Evolutionary conservation across 148 eudicot genomes (phyloP).

Genomic region (Persicaria tinctoria): DNA sequence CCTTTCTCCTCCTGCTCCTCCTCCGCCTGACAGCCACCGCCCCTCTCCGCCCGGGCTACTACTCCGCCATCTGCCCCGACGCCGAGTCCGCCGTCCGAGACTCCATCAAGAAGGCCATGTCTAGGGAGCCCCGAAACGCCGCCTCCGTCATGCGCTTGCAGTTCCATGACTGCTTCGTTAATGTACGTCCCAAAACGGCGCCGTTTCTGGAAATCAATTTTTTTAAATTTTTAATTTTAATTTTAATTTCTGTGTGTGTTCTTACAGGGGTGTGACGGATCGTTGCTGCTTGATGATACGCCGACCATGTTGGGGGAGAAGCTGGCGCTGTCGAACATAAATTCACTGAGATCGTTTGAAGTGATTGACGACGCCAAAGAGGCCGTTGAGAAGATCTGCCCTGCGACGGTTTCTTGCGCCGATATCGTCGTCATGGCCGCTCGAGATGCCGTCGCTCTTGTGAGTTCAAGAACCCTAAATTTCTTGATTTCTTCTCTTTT

Average conservation of each 20-base stretch:
- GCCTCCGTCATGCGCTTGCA: conserved; percentile 96
- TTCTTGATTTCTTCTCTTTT: not conserved
- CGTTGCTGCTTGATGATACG: conserved; percentile 77
- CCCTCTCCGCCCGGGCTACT: conserved; percentile 45
- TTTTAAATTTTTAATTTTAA: not conserved
- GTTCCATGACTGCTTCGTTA: conserved; percentile 91
- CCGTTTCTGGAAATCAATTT: not conserved
- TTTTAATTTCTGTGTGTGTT: not conserved
- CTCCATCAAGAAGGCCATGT: conserved; percentile 51
- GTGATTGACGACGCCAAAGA: conserved; percentile 67
- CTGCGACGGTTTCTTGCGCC: conserved; percentile 77
- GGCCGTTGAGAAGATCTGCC: conserved; percentile 61
- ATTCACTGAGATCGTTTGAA: conserved; percentile 71
- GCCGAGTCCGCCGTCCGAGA: conserved; percentile 54
- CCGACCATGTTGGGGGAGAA: conserved; percentile 80
- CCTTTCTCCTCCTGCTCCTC: conserved; percentile 27
- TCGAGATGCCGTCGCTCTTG: conserved; percentile 83
- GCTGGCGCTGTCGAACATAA: conserved; percentile 57
- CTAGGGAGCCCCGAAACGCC: conserved; percentile 48
- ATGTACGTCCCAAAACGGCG: conserved; percentile 29
- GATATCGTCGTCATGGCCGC: conserved; percentile 86
- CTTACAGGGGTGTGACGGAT: conserved; percentile 86
- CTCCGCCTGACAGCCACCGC: conserved; percentile 15
- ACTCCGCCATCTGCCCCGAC: conserved; percentile 51
- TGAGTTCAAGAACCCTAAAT: conserved; percentile 13